Evolutionary conservation across 345 rosid genomes (phyloP).

Genomic region (Aquilaria sinensis): DNA sequence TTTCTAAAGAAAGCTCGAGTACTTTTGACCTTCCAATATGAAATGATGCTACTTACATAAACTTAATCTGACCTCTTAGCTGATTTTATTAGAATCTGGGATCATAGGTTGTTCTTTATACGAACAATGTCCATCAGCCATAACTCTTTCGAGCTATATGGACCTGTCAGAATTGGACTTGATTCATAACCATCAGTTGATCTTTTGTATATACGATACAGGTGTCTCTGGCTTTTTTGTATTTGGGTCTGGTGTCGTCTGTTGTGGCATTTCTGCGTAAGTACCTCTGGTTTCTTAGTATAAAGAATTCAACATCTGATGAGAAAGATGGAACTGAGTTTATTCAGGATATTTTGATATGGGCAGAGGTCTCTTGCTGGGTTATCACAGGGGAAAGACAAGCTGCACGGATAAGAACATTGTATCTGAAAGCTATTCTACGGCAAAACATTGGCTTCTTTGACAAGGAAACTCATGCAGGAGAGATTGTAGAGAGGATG

Average conservation of each 20-base stretch:
- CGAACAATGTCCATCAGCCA: too few relatives aligned
- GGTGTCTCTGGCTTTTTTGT: conserved; percentile 68
- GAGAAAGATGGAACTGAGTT: conserved; percentile 4
- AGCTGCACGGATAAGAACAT: conserved; percentile 56
- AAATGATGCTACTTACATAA: too few relatives aligned
- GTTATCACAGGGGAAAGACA: conserved; percentile 88
- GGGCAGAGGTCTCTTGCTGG: conserved; percentile 77
- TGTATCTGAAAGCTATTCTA: conserved; percentile 64
- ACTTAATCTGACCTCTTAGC: neutral
- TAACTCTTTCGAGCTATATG: too few relatives aligned
- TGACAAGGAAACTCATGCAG: conserved; percentile 64
- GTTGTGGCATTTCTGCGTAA: conserved; percentile 68
- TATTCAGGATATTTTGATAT: conserved; percentile 9
- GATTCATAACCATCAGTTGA: too few relatives aligned
- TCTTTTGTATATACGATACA: conserved; percentile 4
- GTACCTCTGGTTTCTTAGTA: conserved; percentile 10
- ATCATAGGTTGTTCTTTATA: neutral
- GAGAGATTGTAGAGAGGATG: conserved; percentile 87
- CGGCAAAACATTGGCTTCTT: conserved; percentile 79
- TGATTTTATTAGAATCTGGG: neutral
- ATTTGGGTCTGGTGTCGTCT: conserved; percentile 59
- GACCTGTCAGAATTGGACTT: too few relatives aligned
- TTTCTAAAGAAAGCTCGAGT: too few relatives aligned
- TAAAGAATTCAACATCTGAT: neutral
- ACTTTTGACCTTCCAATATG: too few relatives aligned